Percentiles rank a stretch among this genome's conserved stretches.
phyloP scores from a whole-genome alignment of 352 stramenopile genomes.

The Ophiocytium majus region DNA sequence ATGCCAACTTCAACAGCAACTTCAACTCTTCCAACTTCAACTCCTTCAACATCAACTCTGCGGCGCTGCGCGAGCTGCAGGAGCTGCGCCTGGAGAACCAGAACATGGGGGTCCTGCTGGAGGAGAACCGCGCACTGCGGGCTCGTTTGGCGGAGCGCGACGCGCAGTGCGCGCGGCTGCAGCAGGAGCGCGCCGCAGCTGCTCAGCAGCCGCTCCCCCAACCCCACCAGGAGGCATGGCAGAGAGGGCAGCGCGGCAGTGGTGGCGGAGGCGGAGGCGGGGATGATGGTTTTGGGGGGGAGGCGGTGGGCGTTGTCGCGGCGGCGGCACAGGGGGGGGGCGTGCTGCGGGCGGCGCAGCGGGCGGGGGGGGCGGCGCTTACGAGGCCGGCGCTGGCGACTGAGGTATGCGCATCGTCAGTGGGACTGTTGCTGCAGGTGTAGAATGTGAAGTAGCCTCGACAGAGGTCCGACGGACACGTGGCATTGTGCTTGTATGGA shows the following conservation, averaged over 20 bases:
- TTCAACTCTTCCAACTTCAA: too few relatives aligned
- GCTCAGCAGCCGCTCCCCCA: too few relatives aligned
- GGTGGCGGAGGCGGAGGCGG: too few relatives aligned
- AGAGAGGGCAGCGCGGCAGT: background rate
- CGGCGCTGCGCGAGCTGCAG: constrained; percentile 23
- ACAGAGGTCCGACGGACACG: too few relatives aligned
- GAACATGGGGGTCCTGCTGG: constrained; percentile 41
- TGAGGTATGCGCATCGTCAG: too few relatives aligned
- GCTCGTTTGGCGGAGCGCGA: background rate
- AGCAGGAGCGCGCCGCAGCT: background rate
- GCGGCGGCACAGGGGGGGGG: too few relatives aligned
- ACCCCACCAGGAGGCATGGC: background rate
- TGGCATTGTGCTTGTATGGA: too few relatives aligned
- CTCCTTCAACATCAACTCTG: background rate
- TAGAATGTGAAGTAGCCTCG: too few relatives aligned
- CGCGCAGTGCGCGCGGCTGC: background rate
- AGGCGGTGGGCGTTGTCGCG: too few relatives aligned
- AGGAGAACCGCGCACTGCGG: constrained; percentile 40
- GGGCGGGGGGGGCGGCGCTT: background rate
- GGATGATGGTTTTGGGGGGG: too few relatives aligned
- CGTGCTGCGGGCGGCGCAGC: too few relatives aligned
- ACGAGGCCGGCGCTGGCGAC: background rate
- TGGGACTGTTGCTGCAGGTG: too few relatives aligned
- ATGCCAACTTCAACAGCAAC: background rate
- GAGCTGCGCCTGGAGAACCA: constrained; percentile 37